A percentile compares a stretch with the other conserved stretches of the same genome.
phyloP scores from a whole-genome alignment of 2,329 filamentous ascomycete species.

The Fusarium devonianum region DNA sequence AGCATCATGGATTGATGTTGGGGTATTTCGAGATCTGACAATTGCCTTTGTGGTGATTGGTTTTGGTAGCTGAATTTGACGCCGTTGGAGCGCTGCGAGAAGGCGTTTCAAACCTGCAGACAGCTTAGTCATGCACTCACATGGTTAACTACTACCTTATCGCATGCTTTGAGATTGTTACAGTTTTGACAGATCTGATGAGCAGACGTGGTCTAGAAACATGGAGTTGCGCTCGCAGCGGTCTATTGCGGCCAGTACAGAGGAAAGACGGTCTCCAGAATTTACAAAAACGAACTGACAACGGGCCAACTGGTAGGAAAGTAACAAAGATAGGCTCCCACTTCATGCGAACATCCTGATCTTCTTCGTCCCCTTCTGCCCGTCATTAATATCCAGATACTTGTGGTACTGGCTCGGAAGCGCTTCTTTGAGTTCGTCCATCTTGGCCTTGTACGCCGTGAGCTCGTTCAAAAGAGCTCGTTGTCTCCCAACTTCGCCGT shows the following conservation, averaged over 20 bases:
- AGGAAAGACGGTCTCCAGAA: no score
- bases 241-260: no score
- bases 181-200: no score
- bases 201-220: no score
- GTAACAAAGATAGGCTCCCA: background rate
- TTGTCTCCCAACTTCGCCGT: slow-evolving; percentile 2
- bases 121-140: slow-evolving; percentile 20
- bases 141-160: no score
- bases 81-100: background rate
- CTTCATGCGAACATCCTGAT: background rate
- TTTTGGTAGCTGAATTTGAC: slow-evolving; percentile 19
- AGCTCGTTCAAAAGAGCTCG: slow-evolving; percentile 6
- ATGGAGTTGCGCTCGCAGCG: no score
- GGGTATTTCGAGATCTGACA: slow-evolving; percentile 29
- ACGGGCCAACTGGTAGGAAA: background rate
- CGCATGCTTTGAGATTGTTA: background rate
- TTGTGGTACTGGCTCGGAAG: slow-evolving; percentile 18
- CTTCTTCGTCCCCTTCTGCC: background rate
- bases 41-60: slow-evolving; percentile 36
- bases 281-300: background rate
- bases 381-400: background rate
- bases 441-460: slow-evolving; percentile 19
- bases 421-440: slow-evolving; percentile 22
- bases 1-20: slow-evolving; percentile 23
- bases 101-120: background rate